These are phyloP conservation scores for Seiridium unicorne DNA, from an alignment of 2,329 filamentous ascomycete species.

Conservation along the genomic window DNA sequence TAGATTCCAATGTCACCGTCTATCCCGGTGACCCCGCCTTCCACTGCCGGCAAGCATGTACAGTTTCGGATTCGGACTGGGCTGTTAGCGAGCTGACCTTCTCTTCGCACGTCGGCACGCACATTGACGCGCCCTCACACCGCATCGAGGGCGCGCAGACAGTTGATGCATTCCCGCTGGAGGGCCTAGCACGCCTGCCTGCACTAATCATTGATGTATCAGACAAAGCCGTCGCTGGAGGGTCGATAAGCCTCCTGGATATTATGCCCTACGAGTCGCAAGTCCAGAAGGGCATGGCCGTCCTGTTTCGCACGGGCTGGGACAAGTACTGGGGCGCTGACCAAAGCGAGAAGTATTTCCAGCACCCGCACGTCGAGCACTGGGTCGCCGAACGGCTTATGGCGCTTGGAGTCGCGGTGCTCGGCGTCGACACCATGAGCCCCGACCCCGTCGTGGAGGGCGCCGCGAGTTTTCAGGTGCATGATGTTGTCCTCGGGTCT, in stretches of 20 bases:
- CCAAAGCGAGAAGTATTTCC: neutral
- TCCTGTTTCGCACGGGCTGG: slow-evolving; percentile 1
- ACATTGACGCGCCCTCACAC: slow-evolving; percentile 1
- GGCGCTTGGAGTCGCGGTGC: neutral
- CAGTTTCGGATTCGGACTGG: neutral
- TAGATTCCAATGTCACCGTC: neutral
- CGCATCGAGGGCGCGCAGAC: neutral
- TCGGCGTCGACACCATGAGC: slow-evolving; percentile 1
- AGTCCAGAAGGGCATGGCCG: neutral
- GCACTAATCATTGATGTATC: neutral
- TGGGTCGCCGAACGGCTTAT: neutral
- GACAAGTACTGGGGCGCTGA: neutral
- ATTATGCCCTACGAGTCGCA: neutral
- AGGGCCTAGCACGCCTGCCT: neutral
- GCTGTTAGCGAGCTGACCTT: neutral
- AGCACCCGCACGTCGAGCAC: neutral
- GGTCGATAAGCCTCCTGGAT: neutral
- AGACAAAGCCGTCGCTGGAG: neutral
- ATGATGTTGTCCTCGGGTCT: neutral
- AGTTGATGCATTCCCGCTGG: neutral
- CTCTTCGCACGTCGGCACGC: neutral
- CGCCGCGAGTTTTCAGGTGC: neutral
- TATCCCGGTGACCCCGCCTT: slow-evolving; percentile 1
- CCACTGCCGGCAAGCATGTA: neutral
- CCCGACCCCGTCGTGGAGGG: neutral